Base-by-base conservation (phyloP, 345 rosid genomes). In the Pugionium dolabratum region DNA sequence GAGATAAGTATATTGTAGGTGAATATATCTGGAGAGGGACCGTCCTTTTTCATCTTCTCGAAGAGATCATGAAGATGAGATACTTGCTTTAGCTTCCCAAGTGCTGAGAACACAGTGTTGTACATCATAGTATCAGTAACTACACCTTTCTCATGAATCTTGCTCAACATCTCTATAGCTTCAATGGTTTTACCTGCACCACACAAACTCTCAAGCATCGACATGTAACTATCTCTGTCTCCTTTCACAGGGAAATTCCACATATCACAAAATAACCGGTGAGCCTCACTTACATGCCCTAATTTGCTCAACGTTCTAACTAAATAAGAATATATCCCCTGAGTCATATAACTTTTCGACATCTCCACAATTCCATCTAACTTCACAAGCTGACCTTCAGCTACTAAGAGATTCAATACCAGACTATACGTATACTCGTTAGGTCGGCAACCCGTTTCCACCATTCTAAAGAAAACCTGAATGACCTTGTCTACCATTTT, bases 281-380 rank as follows among this genome's bases (percentile, higher is more conserved):
- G 98, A 46, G 91, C 96, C 77, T 93, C 97, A 70, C 86, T 79
- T 10, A 86, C 80, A 69, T 90, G 87, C 29, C 98, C 97, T 75
- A 86, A 66, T 53, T 90, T 79, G 72, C 83, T 81, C 6, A 90
- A 59, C 0, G 90, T 86, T 73, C 84, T 85, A 10, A 90, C 90
- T 52, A 93, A 85, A 72, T 69, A 88, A 1, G 94, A 85, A 76
- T 86, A 90, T 34, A 88, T 85, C n/a, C 86, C 79, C 72, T 83
- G 80, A 67, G 74, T 86, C 89, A 85, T 76, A 79, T 79, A 85
- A 11, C 76, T 89, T 73, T 83, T 82, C 3, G 98, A 90, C 56
- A 80, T 59, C 79, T 86, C 87, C 69, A 85, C 59, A 41, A 87
- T 66, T 34, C 79, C 82, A 76, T 85, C 91, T 61, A 90, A 75